Base-by-base conservation (phyloP, 371 early-diverging fungal species). In the Syncephalis fuscata region DNA sequence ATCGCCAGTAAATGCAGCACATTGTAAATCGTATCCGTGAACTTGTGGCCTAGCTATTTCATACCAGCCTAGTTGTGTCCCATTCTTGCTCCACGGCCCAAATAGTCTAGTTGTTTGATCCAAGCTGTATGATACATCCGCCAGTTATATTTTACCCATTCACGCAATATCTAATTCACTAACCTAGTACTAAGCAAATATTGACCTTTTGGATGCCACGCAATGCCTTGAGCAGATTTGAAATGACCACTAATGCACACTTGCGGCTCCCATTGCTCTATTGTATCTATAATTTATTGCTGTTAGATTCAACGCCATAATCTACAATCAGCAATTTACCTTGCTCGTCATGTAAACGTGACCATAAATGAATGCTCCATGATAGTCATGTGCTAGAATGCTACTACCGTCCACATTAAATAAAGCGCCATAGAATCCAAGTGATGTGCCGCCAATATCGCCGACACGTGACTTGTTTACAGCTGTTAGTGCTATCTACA, bases 21-120 rank as follows among this genome's bases (percentile, higher is more conserved):
- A 85, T 43, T 85, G 78, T 46, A 93, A 61, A 57, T 92, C 89
- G 57, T 94, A 94, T 1, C 98, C 98, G 56, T 97, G 98, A 23
- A 95, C 82, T 64, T 97, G 98, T 14, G 98, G 88, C 3, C 98
- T 71, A 1, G 88, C 86, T 49, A 92, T 74, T 61, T 97, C 98
- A 54, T 86, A 89, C 95, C 93, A 94, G 57, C 56, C 22, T 45
- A 22, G 20, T 19, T 40, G 21, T 22, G 27, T 27, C 23, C 3
- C 66, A 58, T 32, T 32, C 32, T 32, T 32, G 36, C 48, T 65
- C 85, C 91, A 88, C 8, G 76, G 78, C 0, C 86, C 78, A 66
- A 71, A 85, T 32, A 93, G 54, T 15, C 97, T 73, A 0, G 91
- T 65, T 0, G 94, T 92, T 62, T 93, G 92, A 64, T 97, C 97